Base-by-base conservation (phyloP, 2,329 filamentous ascomycete species). In the Dactylellina leptospora region DNA sequence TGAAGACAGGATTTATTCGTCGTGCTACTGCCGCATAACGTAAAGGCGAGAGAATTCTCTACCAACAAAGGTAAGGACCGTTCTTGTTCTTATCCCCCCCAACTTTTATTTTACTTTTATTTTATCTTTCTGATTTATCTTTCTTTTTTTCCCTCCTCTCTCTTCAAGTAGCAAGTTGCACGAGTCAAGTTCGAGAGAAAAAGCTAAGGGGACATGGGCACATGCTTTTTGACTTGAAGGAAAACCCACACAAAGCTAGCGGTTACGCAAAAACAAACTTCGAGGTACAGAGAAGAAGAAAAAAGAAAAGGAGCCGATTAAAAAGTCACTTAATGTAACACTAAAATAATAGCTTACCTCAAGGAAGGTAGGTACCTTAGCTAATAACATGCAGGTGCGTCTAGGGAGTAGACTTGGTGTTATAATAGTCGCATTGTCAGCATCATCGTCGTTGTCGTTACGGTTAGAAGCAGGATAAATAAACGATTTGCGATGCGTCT, bases 1-100 rank as follows among this genome's bases (percentile, higher is more conserved):
- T 33, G 16, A 27, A 10, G 9, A 5, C 8, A 20, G 23, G 25
- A 22, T 20, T 40, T 38, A 61, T 40, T 36, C 59, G 40, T 40
- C 51, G 40, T 60, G 63, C 63, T n/a, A n/a, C n/a, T n/a, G n/a
- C n/a, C n/a, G n/a, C n/a, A 61, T 40, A 38, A 55, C 45, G 63
- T 60, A 48, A 48, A 60, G 63, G 48, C 44, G 55, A 33, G 51
- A 53, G 27, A 69, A 18, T n/a, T n/a, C n/a, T n/a, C n/a, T n/a
- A n/a, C n/a, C n/a, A n/a, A n/a, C n/a, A n/a, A n/a, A n/a, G n/a
- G n/a, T n/a, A n/a, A n/a, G n/a, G n/a, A n/a, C n/a, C n/a, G n/a
- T n/a, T n/a, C n/a, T n/a, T n/a, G n/a, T n/a, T n/a, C n/a, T n/a
- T n/a, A n/a, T n/a, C n/a, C n/a, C n/a, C n/a, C n/a, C n/a, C n/a